Base-by-base conservation (phyloP, 805 yeast species). In the Kuraishia floccosa region DNA sequence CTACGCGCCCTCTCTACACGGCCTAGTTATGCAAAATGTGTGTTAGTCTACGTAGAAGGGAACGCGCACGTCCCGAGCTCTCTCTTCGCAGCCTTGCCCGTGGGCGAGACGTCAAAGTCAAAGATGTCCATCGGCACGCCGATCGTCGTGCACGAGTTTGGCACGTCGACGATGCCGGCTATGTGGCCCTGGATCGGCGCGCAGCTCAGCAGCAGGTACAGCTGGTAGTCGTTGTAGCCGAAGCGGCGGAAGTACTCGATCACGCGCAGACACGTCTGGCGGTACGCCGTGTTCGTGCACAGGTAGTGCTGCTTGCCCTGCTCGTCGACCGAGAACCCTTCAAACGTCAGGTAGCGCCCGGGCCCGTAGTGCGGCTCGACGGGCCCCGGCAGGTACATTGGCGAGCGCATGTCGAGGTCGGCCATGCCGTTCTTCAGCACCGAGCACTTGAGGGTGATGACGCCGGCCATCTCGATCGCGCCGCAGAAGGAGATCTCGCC, bases 401-500 rank as follows among this genome's bases (percentile, higher is more conserved):
- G 72, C 17, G 58, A 50, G 36, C 56, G 58, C 58, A 66, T 50
- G 31, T 49, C 46, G 37, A 66, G 41, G 29, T 51, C 48, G 29
- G 46, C 40, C 46, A 66, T 52, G 7, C 72, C 73, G 34, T 49
- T 47, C 35, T 63, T 63, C 35, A 66, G 51, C 26, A 66, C 47
- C 2, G 53, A 39, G 25, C 59, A 53, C 35, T 60, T 52, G 36
- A 67, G 39, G 5, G 71, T 65, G 36, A 66, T 56, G 28, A 52
- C 45, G 7, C 72, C 72, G 12, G 67, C 55, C 71, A 65, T 65
- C 41, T 66, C 72, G 40, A 66, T 65, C 10, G 70, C 73, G 19
- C 73, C 73, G 43, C 73, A 66, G 40, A 67, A 66, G 7, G 71
- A 59, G 30, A 66, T 63, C 38, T 66, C 72, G 11, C 72, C 73